These are phyloP conservation scores for Discostella stelligeroides DNA, from an alignment of 108 stramenopile genomes.

Conservation along the genomic window DNA sequence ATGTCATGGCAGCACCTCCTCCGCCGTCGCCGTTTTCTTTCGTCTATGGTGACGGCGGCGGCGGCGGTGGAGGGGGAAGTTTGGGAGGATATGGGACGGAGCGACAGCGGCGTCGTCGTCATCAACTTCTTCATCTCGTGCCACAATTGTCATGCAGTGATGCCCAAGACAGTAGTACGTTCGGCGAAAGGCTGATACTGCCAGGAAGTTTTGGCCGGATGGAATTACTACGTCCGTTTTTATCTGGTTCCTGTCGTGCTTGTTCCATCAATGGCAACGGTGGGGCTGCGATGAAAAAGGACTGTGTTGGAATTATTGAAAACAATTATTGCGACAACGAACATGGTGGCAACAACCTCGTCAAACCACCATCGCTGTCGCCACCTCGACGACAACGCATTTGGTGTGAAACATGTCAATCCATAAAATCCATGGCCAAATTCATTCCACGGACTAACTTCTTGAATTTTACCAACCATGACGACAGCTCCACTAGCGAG, in stretches of 20 bases:
- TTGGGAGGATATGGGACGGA: too few species aligned
- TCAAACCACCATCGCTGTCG: not conserved
- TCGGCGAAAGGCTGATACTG: not conserved
- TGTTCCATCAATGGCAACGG: not conserved
- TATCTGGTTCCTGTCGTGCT: not conserved
- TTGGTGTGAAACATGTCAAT: slow-evolving; percentile 13
- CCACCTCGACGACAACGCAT: not conserved
- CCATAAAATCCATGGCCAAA: slow-evolving; percentile 28
- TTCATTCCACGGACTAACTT: slow-evolving; percentile 28
- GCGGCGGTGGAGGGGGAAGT: too few species aligned
- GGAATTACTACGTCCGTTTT: not conserved
- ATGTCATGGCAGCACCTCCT: too few species aligned
- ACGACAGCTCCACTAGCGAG: too few species aligned
- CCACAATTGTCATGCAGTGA: not conserved
- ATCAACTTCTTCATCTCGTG: too few species aligned
- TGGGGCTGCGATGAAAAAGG: too few species aligned
- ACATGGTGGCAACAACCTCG: not conserved
- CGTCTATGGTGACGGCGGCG: too few species aligned
- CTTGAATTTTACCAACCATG: slow-evolving; percentile 13
- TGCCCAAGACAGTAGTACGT: not conserved
- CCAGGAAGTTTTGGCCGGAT: slow-evolving; percentile 5
- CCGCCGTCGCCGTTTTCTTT: too few species aligned
- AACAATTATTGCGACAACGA: too few species aligned
- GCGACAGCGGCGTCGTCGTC: too few species aligned
- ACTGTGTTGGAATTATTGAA: too few species aligned